These are phyloP conservation scores for Roridomyces roridus DNA, from an alignment of 768 basidiomycete species.

Conservation along the genomic window DNA sequence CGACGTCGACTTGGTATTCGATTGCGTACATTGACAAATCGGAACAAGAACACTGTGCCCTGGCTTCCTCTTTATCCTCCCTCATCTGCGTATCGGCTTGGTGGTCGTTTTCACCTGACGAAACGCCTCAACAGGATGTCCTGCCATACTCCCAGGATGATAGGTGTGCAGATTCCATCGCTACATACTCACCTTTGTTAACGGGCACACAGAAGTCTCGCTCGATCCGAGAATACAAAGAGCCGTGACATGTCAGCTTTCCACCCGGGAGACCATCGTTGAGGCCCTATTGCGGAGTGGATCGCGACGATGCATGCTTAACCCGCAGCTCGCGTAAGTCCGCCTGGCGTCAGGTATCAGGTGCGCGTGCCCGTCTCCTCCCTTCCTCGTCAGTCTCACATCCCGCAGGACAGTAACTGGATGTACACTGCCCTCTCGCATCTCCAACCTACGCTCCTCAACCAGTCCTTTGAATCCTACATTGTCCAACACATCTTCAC, in stretches of 20 bases:
- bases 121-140: slow-evolving; percentile 1
- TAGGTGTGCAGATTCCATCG: slow-evolving; percentile 3
- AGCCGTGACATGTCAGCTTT: slow-evolving; percentile 2
- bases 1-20: too few species aligned
- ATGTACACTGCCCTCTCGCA: slow-evolving; percentile 50
- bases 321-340: background rate
- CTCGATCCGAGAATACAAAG: slow-evolving; percentile 2
- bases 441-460: slow-evolving; percentile 44
- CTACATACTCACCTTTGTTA: background rate
- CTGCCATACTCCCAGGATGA: slow-evolving; percentile 3
- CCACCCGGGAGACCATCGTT: background rate
- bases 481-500: slow-evolving; percentile 43
- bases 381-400: too few species aligned
- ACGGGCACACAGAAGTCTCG: slow-evolving; percentile 1
- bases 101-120: too few species aligned
- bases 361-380: too few species aligned
- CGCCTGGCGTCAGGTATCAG: background rate
- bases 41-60: too few species aligned
- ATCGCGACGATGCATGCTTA: background rate
- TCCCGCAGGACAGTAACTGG: slow-evolving; percentile 53
- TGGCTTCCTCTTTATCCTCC: too few species aligned
- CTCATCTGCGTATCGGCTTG: too few species aligned
- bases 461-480: slow-evolving; percentile 47
- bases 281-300: background rate
- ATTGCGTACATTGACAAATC: too few species aligned